phyloP scores from a whole-genome alignment of 2,329 filamentous ascomycete genomes.

The Colletotrichum ledebouriae region DNA sequence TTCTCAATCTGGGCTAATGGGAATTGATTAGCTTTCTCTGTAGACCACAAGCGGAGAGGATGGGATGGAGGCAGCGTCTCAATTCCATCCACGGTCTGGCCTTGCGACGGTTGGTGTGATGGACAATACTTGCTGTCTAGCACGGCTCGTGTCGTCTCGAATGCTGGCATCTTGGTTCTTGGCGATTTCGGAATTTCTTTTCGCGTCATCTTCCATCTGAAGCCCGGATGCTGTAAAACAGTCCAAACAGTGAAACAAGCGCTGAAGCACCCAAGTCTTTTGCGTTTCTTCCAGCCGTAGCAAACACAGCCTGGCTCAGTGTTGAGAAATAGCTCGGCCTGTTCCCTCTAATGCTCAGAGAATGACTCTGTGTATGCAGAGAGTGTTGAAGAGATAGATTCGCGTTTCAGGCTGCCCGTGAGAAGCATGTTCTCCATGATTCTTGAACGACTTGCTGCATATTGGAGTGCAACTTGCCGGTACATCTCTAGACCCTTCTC shows the following conservation, averaged over 20 bases:
- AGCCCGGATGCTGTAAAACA: neutral
- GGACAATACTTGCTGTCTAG: neutral
- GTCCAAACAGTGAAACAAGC: neutral
- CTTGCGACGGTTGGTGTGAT: neutral
- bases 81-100: neutral
- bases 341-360: neutral
- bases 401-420: neutral
- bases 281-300: too few relatives aligned
- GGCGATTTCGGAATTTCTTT: too few relatives aligned
- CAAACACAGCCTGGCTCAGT: neutral
- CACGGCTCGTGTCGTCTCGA: too few relatives aligned
- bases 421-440: conserved; percentile 2
- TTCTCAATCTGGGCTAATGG: neutral
- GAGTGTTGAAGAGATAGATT: conserved; percentile 8
- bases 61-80: neutral
- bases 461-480: neutral
- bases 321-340: neutral
- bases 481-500: neutral
- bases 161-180: neutral
- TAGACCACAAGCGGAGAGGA: neutral
- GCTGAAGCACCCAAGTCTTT: neutral
- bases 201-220: neutral
- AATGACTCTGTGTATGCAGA: neutral
- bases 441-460: neutral
- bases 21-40: neutral